Evolutionary conservation across 1,284 basidiomycete species (phyloP).

Genomic region (Naganishia cerealis): DNA sequence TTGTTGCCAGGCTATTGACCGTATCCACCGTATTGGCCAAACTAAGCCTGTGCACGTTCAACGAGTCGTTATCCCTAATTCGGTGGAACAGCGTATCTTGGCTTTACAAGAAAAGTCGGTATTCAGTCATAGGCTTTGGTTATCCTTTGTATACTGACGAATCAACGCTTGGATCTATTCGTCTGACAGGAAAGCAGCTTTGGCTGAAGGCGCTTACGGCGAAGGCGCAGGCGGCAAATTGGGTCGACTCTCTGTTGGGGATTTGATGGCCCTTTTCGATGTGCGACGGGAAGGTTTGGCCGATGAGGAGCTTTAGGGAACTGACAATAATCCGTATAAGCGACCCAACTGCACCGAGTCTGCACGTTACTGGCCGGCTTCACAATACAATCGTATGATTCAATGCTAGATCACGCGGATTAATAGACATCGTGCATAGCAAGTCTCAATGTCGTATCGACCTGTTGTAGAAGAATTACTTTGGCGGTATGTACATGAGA

Average conservation of each 20-base stretch:
- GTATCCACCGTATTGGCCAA: conserved; percentile 85
- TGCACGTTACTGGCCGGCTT: background rate
- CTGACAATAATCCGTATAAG: background rate
- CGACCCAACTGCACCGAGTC: background rate
- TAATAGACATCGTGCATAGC: too few species aligned
- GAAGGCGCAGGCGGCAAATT: conserved; percentile 48
- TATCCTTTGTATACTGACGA: background rate
- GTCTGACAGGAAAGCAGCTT: conserved; percentile 42
- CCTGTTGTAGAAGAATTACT: too few species aligned
- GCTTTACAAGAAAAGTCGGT: conserved; percentile 40
- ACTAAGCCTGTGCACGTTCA: conserved; percentile 79
- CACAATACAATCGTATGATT: too few species aligned
- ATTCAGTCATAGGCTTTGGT: conserved; percentile 29
- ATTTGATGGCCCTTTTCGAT: conserved; percentile 29
- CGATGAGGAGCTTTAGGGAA: conserved; percentile 8
- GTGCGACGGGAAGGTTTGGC: conserved; percentile 1
- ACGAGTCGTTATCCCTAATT: conserved; percentile 63
- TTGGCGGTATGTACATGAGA: too few species aligned
- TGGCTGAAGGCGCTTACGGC: conserved; percentile 54
- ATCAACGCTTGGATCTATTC: conserved; percentile 1
- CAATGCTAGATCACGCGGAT: too few species aligned
- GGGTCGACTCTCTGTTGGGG: conserved; percentile 29
- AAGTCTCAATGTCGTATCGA: too few species aligned
- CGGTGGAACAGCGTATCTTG: conserved; percentile 52
- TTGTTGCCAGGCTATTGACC: conserved; percentile 43